Evolutionary conservation across 1,139 yeast species (phyloP), one percentile per base, ranked within the genome.

Genomic region (Nakaseomyces uthaithaninus): DNA sequence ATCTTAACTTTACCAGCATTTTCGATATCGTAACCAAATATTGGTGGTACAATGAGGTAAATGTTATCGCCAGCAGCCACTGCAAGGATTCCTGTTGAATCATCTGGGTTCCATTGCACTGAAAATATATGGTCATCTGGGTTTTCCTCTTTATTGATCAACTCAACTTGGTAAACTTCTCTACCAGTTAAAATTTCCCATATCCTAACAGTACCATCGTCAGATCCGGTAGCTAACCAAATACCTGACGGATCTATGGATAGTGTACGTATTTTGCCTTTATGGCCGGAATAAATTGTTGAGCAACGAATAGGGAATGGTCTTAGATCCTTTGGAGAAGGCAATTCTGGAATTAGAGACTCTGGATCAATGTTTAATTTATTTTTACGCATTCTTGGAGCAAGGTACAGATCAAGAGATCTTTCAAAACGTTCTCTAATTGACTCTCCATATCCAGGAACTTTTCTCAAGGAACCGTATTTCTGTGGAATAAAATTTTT

Each of bases 111-210:
- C 99, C 99, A 91, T 53, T 81, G 85, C 37, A 91, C 67, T 37
- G 77, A 68, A 54, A 87, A 95, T 44, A 91, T 77, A 49, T 81
- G 80, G 60, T 87, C 96, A 43, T 79, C 89, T 9, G 58, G 53
- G 28, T 59, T 59, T 17, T 64, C 66, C 27, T 57, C 59, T 3
- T 46, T 48, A 37, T 60, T 60, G 31, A 77, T 65, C 18, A 83
- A 64, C 42, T 69, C 68, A 19, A 77, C 69, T 47, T 77, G 73
- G 72, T 76, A 85, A 38, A 91, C 83, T 67, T 89, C 94, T 65
- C 98, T 78, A 38, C 98, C 99, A 4, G 97, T 86, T 45, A 87
- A 69, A 12, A 87, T 77, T 66, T 93, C 99, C 98, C 98, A 91
- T 15, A 91, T 73, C 54, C 95, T 74, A n/a, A 91, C 87, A 19